Conservation (phyloP, 2,329 filamentous ascomycete species). For the Aspergillus fructus region DNA sequence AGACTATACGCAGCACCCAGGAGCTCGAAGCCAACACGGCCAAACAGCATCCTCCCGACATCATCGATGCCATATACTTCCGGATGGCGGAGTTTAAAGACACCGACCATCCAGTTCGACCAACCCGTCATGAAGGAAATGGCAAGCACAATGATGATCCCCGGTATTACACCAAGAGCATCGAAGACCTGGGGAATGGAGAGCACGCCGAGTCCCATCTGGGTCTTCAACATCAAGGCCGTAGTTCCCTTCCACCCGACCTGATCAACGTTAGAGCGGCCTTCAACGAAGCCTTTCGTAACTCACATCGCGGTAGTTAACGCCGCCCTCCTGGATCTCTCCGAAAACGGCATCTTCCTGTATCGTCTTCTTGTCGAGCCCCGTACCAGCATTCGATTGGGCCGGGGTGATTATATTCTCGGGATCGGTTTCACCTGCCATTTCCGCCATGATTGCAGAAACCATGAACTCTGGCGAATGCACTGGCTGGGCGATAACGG, state of each 20-base stretch:
- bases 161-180: slow-evolving; percentile 48
- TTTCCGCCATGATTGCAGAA: too few relatives aligned
- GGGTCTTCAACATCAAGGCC: slow-evolving; percentile 47
- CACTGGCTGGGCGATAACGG: too few relatives aligned
- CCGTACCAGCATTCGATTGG: background rate
- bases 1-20: slow-evolving; percentile 30
- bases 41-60: slow-evolving; percentile 55
- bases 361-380: background rate
- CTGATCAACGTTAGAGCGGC: slow-evolving; percentile 15
- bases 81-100: slow-evolving; percentile 54
- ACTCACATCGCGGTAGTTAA: slow-evolving; percentile 32
- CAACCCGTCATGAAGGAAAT: slow-evolving; percentile 50
- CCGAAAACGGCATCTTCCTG: slow-evolving; percentile 37
- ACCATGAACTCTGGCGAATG: too few relatives aligned
- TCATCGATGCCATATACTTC: slow-evolving; percentile 60
- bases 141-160: slow-evolving; percentile 43
- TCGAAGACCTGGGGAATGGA: slow-evolving; percentile 49
- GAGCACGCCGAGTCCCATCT: slow-evolving; percentile 48
- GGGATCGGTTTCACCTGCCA: too few relatives aligned
- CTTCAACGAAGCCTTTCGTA: background rate
- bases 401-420: too few relatives aligned
- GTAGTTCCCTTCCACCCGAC: slow-evolving; percentile 46
- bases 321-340: slow-evolving; percentile 32
- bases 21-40: slow-evolving; percentile 52
- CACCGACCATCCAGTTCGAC: slow-evolving; percentile 49